Evolutionary conservation across 331 rosid species (phyloP), one percentile per base, ranked within the genome.

Genomic region (Pyracantha coccinea): DNA sequence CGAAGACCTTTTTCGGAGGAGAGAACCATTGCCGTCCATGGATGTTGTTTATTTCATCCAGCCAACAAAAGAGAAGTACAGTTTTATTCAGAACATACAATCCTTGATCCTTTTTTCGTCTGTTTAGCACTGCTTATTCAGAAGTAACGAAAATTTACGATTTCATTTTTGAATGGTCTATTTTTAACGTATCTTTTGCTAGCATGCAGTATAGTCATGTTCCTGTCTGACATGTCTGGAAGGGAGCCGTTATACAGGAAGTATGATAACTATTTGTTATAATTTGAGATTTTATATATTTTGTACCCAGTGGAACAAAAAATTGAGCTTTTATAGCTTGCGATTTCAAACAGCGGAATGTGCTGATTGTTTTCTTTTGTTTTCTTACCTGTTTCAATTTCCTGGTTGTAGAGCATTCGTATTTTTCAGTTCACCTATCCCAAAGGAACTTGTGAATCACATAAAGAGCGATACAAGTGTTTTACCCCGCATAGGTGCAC

Each of bases 181-280:
- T 62, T 25, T 84, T 75, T 89, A 84, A 91, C 73, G 71, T 66
- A 31, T 83, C 81, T 87, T 82, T 82, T 88, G 85, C 93, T 89
- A 87, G 90, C 88, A 73, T 86, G 95, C 97, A 94, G 99, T 88
- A 76, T 94, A 68, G 86, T 90, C 79, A 90, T 94, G 97, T 89
- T 94, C 86, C 85, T 92, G 80, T 94, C 97, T 50, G 99, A 94
- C 89, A 92, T 94, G 97, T 92, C 99, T 66, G 99, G 99, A 83
- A 92, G 93, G 86, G 97, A 94, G 87, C 97, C 99, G 65, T 79
- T 94, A 19, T 94, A 94, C 86, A 92, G 76, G 84, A 94, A 90
- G 99, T 94, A 92, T 38, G 97, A n/a, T 25, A 55, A 75, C 63
- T 19, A 69, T 63, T 79, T 57, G 29, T 6, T n/a, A 60, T 53